Percentiles rank a stretch among this genome's conserved stretches.
Evolutionary conservation across 441 rosid genomes (phyloP).

Genomic region (Corymbia citriodora): DNA sequence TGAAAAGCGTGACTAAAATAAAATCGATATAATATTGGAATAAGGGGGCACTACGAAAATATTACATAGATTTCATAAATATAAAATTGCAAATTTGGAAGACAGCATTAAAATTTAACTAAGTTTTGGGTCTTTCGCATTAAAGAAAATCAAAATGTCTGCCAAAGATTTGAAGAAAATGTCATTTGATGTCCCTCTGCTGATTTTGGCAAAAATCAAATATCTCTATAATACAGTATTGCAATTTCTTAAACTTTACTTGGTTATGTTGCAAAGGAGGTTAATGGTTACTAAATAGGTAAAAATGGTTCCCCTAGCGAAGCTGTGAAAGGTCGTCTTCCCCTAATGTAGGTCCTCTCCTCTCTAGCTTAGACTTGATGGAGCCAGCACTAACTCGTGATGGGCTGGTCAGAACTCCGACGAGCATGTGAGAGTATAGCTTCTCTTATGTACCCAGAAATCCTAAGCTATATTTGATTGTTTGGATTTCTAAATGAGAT

Average conservation of each 20-base stretch:
- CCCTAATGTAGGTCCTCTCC: accelerated
- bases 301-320: neutral
- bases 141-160: neutral
- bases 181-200: neutral
- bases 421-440: neutral
- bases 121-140: neutral
- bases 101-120: neutral
- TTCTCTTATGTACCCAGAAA: too few relatives aligned
- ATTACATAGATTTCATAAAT: neutral
- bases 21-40: neutral
- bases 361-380: neutral
- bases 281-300: neutral
- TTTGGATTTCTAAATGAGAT: too few relatives aligned
- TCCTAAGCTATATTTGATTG: too few relatives aligned
- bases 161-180: neutral
- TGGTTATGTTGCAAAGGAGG: neutral
- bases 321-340: neutral
- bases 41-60: neutral
- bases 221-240: neutral
- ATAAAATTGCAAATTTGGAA: neutral
- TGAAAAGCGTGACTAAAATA: neutral
- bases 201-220: neutral
- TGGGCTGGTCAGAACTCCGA: accelerated
- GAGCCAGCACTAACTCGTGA: neutral
- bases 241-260: neutral